Evolutionary conservation across 2,329 filamentous ascomycete genomes (phyloP).

Genomic region (Zymoseptoria tritici): DNA sequence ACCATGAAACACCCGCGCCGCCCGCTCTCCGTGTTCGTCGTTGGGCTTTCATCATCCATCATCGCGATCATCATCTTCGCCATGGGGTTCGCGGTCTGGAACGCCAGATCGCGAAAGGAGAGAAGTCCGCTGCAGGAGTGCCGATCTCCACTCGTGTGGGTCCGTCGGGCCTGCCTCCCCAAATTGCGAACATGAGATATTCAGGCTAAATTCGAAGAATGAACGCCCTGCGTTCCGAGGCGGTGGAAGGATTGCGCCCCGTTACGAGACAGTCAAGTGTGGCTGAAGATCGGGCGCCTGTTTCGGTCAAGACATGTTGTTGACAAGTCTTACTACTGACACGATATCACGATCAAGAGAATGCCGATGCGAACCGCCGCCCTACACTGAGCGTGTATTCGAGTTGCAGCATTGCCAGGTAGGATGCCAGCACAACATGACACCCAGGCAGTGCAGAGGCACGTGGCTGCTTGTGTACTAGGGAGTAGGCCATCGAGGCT

Average conservation of each 20-base stretch:
- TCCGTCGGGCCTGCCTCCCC: not conserved
- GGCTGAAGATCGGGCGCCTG: too few species aligned
- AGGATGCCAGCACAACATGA: too few species aligned
- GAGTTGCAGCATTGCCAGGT: too few species aligned
- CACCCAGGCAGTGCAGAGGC: too few species aligned
- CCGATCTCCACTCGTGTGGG: not conserved
- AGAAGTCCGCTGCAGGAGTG: not conserved
- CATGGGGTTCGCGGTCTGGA: not conserved
- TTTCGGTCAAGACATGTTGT: too few species aligned
- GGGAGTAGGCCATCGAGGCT: too few species aligned
- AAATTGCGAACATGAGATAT: not conserved
- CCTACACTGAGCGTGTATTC: too few species aligned
- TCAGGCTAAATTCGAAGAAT: not conserved
- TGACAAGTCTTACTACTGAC: too few species aligned
- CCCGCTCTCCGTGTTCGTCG: not conserved
- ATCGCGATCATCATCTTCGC: not conserved
- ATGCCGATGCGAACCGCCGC: too few species aligned
- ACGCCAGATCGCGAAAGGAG: not conserved
- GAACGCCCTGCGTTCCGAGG: not conserved
- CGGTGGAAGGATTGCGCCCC: not conserved
- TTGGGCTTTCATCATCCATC: not conserved
- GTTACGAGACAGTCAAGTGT: not conserved
- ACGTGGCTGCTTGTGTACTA: too few species aligned
- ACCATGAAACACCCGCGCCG: not conserved
- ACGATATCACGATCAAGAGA: too few species aligned